These are phyloP conservation scores for Fistulifera solaris DNA, from an alignment of 108 stramenopile genomes.

Conservation along the genomic window DNA sequence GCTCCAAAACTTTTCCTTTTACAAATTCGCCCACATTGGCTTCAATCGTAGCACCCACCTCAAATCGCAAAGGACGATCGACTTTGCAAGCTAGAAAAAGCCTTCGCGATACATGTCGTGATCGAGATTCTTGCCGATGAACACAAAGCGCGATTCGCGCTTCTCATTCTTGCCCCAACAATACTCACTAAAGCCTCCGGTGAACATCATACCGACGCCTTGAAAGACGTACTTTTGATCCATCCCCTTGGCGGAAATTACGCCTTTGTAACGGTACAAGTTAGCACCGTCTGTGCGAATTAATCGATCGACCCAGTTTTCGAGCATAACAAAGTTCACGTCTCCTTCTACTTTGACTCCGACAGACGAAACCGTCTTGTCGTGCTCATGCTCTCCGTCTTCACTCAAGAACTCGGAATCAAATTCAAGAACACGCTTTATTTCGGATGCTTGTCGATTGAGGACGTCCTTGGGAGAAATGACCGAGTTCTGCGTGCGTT, in stretches of 20 bases:
- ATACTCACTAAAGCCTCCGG: slow-evolving; percentile 33
- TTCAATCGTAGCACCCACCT: slow-evolving; percentile 43
- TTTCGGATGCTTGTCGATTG: slow-evolving; percentile 64
- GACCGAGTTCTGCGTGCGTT: slow-evolving; percentile 24
- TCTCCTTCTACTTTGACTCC: slow-evolving; percentile 52
- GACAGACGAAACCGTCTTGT: slow-evolving; percentile 57
- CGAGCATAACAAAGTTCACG: slow-evolving; percentile 47
- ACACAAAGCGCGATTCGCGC: slow-evolving; percentile 69
- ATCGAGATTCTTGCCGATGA: slow-evolving; percentile 86
- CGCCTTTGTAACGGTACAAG: slow-evolving; percentile 90
- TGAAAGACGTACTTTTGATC: slow-evolving; percentile 89
- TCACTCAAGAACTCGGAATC: slow-evolving; percentile 73
- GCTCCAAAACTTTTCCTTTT: slow-evolving; percentile 38
- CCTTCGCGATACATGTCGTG: slow-evolving; percentile 37
- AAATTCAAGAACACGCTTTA: slow-evolving; percentile 72
- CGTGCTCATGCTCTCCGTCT: slow-evolving; percentile 67
- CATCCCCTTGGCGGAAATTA: slow-evolving; percentile 77
- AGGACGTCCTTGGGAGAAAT: slow-evolving; percentile 61
- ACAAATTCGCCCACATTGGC: slow-evolving; percentile 50
- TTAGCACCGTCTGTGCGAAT: slow-evolving; percentile 72
- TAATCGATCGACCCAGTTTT: slow-evolving; percentile 58
- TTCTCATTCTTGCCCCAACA: slow-evolving; percentile 43
- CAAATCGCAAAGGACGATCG: slow-evolving; percentile 41
- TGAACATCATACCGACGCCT: slow-evolving; percentile 88
- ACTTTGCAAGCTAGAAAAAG: slow-evolving; percentile 64